Conservation (phyloP, 2,329 filamentous ascomycete genomes). For the Trichoderma asperellum region DNA sequence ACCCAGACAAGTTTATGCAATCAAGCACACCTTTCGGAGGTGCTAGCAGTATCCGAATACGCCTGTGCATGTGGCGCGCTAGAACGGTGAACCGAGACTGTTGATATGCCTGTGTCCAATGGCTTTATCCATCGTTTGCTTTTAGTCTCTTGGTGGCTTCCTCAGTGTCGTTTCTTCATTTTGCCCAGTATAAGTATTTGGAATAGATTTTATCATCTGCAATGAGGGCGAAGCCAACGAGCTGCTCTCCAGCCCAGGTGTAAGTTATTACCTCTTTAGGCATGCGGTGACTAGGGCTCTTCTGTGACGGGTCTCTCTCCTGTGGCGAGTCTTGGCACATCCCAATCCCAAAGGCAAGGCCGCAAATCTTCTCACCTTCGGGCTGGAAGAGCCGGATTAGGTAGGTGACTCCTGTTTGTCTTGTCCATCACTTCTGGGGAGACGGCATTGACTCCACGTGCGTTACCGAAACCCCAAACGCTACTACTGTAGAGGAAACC, state of each 20-base stretch:
- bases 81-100: slow-evolving; percentile 14
- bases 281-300: neutral
- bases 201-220: neutral
- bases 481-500: neutral
- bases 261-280: neutral
- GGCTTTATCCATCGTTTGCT: neutral
- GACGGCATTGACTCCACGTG: neutral
- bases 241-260: neutral
- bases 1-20: neutral
- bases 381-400: slow-evolving; percentile 12
- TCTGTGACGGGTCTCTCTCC: neutral
- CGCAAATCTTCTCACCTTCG: neutral
- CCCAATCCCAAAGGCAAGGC: neutral
- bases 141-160: neutral
- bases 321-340: neutral
- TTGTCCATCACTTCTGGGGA: neutral
- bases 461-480: neutral
- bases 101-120: neutral
- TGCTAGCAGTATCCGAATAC: slow-evolving; percentile 18
- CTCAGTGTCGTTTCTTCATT: neutral
- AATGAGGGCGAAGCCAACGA: neutral
- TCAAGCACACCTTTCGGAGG: neutral
- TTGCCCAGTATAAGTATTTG: neutral
- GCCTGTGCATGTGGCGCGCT: slow-evolving; percentile 19
- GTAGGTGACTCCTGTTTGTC: neutral